Evolutionary conservation across 2,329 filamentous ascomycete genomes (phyloP).

Genomic region (Leptographium lundbergii): DNA sequence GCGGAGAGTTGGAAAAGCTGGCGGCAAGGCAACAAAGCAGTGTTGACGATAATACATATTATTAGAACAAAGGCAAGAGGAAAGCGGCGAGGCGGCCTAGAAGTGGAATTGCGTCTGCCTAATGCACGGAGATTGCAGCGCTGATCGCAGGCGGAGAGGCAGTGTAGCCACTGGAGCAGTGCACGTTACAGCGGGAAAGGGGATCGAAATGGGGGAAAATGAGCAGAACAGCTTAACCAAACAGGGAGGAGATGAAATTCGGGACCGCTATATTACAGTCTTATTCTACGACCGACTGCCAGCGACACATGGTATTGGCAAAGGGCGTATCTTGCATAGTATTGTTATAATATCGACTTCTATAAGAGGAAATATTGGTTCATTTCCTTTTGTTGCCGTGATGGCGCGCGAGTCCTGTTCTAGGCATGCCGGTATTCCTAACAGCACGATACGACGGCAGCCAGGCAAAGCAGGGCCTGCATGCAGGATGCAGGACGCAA

Average conservation of each 20-base stretch:
- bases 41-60: too few species aligned
- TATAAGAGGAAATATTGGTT: not conserved
- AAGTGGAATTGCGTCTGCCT: not conserved
- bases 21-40: not conserved
- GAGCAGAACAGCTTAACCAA: not conserved
- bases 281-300: not conserved
- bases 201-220: not conserved
- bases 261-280: not conserved
- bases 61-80: not conserved
- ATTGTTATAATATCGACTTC: not conserved
- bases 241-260: not conserved
- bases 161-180: not conserved
- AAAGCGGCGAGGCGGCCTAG: not conserved
- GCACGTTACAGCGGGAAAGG: not conserved
- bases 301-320: not conserved
- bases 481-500: not conserved
- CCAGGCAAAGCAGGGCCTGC: not conserved
- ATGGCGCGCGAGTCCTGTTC: not conserved
- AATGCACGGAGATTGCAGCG: not conserved
- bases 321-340: not conserved
- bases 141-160: not conserved
- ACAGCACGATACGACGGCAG: not conserved
- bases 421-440: not conserved
- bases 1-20: not conserved
- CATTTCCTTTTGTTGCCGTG: not conserved